phyloP scores from a whole-genome alignment of 2,329 filamentous ascomycete species.

The Penicillium sp. region DNA sequence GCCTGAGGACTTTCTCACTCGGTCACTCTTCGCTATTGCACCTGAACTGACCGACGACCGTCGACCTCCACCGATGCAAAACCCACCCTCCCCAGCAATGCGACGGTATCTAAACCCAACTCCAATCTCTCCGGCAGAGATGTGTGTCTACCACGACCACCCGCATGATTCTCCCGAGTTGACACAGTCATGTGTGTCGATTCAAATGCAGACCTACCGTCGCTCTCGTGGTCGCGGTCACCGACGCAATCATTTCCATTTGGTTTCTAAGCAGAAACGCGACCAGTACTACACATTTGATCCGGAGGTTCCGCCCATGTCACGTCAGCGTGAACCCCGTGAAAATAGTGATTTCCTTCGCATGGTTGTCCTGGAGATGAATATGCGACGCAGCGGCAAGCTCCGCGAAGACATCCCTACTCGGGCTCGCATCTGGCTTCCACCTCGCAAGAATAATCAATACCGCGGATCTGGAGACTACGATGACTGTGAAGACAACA shows the following conservation, averaged over 20 bases:
- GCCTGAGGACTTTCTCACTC: slow-evolving; percentile 61
- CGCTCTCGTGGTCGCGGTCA: slow-evolving; percentile 34
- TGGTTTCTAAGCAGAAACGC: slow-evolving; percentile 46
- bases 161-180: slow-evolving; percentile 34
- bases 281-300: slow-evolving; percentile 35
- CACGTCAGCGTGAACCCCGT: slow-evolving; percentile 61
- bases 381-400: slow-evolving; percentile 65
- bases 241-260: slow-evolving; percentile 33
- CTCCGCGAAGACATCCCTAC: slow-evolving; percentile 56
- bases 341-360: slow-evolving; percentile 65
- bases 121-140: slow-evolving; percentile 46
- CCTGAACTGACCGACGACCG: slow-evolving; percentile 62
- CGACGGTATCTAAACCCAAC: slow-evolving; percentile 63
- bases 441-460: slow-evolving; percentile 48
- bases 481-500: slow-evolving; percentile 23
- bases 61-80: slow-evolving; percentile 55
- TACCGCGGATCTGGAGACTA: slow-evolving; percentile 21
- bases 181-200: slow-evolving; percentile 49
- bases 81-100: slow-evolving; percentile 56
- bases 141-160: slow-evolving; percentile 45
- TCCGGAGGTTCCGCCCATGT: slow-evolving; percentile 41
- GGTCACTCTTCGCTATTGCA: slow-evolving; percentile 56
- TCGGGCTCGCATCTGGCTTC: slow-evolving; percentile 60
- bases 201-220: slow-evolving; percentile 63
- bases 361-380: slow-evolving; percentile 66